These are phyloP conservation scores for Kwoniella pini DNA, from an alignment of 768 basidiomycete genomes.

Conservation along the genomic window DNA sequence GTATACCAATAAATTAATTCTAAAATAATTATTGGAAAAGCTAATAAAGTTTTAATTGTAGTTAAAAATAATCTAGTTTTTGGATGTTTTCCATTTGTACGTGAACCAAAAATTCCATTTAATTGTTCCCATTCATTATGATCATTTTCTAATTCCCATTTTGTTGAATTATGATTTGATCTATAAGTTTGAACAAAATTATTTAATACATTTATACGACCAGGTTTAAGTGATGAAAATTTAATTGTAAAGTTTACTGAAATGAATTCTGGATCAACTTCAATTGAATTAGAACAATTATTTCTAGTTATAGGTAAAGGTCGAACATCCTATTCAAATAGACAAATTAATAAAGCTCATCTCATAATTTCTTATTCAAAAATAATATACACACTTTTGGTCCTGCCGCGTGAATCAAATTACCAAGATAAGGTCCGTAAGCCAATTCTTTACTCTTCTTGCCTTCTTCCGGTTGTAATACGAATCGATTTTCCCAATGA, in stretches of 20 bases:
- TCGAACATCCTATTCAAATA: slow-evolving; percentile 22
- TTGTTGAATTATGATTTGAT: slow-evolving; percentile 8
- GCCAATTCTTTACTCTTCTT: slow-evolving; percentile 22
- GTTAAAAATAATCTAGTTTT: slow-evolving; percentile 18
- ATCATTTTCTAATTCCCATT: background rate
- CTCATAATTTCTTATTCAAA: background rate
- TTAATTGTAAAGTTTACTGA: slow-evolving; percentile 19
- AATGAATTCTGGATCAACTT: slow-evolving; percentile 16
- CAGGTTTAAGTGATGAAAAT: slow-evolving; percentile 25
- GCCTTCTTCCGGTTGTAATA: slow-evolving; percentile 7
- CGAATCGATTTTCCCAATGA: slow-evolving; percentile 29
- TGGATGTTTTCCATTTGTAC: slow-evolving; percentile 18
- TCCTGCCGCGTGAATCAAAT: slow-evolving; percentile 22
- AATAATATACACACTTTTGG: slow-evolving; percentile 14
- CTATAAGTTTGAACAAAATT: background rate
- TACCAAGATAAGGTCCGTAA: slow-evolving; percentile 28
- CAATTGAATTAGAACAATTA: slow-evolving; percentile 10
- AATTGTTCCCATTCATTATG: slow-evolving; percentile 27
- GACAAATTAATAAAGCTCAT: background rate
- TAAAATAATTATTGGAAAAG: slow-evolving; percentile 16
- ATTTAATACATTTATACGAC: slow-evolving; percentile 12
- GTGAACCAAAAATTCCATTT: slow-evolving; percentile 26
- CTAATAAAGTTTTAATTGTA: background rate
- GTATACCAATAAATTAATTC: slow-evolving; percentile 32
- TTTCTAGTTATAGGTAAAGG: slow-evolving; percentile 13